phyloP scores from a whole-genome alignment of 352 stramenopile genomes.

The Globisporangium acanthophoron region DNA sequence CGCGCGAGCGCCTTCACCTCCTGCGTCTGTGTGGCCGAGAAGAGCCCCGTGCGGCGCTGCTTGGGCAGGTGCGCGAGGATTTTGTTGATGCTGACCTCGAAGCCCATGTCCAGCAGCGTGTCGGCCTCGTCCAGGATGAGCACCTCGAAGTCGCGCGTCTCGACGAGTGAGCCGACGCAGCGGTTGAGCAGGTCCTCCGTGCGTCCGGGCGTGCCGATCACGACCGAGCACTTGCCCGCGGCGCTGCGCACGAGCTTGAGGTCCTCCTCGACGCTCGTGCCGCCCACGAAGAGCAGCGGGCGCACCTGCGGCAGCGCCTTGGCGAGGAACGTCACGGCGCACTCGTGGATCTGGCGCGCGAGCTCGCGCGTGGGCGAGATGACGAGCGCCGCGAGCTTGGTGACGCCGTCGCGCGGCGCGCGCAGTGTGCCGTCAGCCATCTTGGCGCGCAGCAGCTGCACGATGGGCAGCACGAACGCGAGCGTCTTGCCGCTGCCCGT shows the following conservation, averaged over 20 bases:
- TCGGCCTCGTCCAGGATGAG: conserved; percentile 99
- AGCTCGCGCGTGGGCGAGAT: conserved; percentile 89
- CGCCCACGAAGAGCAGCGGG: conserved; percentile 88
- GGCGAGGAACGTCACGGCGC: conserved; percentile 54
- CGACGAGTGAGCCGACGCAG: conserved; percentile 71
- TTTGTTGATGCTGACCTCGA: conserved; percentile 93
- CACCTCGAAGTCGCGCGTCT: conserved; percentile 94
- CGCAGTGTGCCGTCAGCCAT: conserved; percentile 57
- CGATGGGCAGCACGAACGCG: conserved; percentile 92
- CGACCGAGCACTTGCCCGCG: conserved; percentile 58
- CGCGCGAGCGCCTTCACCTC: conserved; percentile 95
- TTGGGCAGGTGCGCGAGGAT: conserved; percentile 96
- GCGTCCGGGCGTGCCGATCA: conserved; percentile 80
- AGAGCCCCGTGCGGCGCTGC: conserved; percentile 94
- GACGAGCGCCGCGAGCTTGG: conserved; percentile 78
- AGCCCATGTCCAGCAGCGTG: conserved; percentile 97
- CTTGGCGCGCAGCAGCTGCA: conserved; percentile 85
- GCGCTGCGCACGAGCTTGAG: conserved; percentile 53
- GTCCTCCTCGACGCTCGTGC: conserved; percentile 86
- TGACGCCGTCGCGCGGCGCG: conserved; percentile 43
- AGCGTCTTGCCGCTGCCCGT: conserved; percentile 95
- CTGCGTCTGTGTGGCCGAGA: conserved; percentile 90
- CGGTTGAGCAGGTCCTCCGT: conserved; percentile 86
- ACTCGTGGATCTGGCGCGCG: conserved; percentile 81
- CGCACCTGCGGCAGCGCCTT: conserved; percentile 58